Base-by-base conservation (phyloP, 148 eudicot species). In the Selenicereus undatus region DNA sequence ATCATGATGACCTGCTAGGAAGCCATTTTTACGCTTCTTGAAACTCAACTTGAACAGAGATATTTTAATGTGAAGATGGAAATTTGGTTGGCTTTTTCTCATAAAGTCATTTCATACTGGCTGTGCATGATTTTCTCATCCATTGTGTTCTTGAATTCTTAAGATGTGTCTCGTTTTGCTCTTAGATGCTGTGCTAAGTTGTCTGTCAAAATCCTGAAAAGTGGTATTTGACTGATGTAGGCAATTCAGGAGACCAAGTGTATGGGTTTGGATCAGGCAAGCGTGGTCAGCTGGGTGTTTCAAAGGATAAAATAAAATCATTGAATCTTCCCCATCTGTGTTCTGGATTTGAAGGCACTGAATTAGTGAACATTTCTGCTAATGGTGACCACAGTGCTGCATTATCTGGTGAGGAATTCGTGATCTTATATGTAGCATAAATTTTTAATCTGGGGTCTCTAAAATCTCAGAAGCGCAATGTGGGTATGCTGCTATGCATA, bases 371-470 rank as follows among this genome's bases (percentile, higher is more conserved):
- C 62, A 84, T 93, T 71, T 64, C 26, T 81, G 98, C 99, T 54
- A 93, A 93, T 88, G 99, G 99, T 87, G 99, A 96, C 82, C 99
- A 96, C 71, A 96, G 98, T 87, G 89, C 91, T 68, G 98, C 94
- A 68, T 79, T 93, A 81, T 92, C 91, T 81, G 89, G 99, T 93
- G 80, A 87, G 88, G 64, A 32, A 32, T 2, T 32, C 32, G 32
- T 32, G 32, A 50, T 78, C 13, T 3, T 36, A 6, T 24, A 13
- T 45, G 30, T 17, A 30, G 29, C 12, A 21, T 71, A 27, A 36
- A 7, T 66, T 30, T 39, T 14, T 14, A 1, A n/a, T 62, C 11
- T 58, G 14, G 52, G 43, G n/a, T 71, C 30, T 9, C 74, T 50
- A 0, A 36, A 26, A 4, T 16, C 20, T 35, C 5, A 4, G 48